phyloP scores from a whole-genome alignment of 148 eudicot genomes.

The Beta vulgaris region DNA sequence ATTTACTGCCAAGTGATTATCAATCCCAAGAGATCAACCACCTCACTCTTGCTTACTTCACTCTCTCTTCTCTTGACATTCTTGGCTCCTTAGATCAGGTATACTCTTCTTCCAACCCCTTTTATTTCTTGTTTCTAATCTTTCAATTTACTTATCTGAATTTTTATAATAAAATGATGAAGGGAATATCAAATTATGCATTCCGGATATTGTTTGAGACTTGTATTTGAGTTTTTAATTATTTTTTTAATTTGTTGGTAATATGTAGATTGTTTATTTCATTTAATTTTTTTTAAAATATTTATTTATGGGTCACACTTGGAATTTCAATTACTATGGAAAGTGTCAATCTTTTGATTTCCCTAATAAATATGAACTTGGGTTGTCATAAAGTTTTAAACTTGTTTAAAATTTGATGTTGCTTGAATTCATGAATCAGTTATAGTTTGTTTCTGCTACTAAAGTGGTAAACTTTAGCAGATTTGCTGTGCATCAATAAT shows the following conservation, averaged over 20 bases:
- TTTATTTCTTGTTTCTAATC: not conserved
- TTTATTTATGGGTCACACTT: not conserved
- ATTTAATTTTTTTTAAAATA: too few relatives aligned
- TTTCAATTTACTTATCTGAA: too few relatives aligned
- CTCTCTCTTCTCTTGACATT: conserved; percentile 69
- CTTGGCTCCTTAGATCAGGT: conserved; percentile 46
- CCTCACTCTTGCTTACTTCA: conserved; percentile 87
- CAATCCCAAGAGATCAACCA: conserved; percentile 79
- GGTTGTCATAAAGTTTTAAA: not conserved
- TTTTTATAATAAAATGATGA: too few relatives aligned
- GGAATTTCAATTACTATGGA: not conserved
- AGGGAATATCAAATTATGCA: too few relatives aligned
- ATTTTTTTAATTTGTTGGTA: not conserved
- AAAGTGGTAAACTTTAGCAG: not conserved
- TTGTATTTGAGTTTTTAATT: too few relatives aligned
- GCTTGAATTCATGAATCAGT: not conserved
- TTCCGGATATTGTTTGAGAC: too few relatives aligned
- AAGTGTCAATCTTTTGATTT: too few relatives aligned
- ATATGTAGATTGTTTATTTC: not conserved
- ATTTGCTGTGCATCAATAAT: too few relatives aligned
- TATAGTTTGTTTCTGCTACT: not conserved
- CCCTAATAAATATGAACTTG: not conserved
- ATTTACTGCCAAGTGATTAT: conserved; percentile 57
- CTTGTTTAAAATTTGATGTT: not conserved
- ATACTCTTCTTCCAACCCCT: not conserved